Evolutionary conservation across 2,329 filamentous ascomycete species (phyloP).

Genomic region (Colletotrichum sp.): DNA sequence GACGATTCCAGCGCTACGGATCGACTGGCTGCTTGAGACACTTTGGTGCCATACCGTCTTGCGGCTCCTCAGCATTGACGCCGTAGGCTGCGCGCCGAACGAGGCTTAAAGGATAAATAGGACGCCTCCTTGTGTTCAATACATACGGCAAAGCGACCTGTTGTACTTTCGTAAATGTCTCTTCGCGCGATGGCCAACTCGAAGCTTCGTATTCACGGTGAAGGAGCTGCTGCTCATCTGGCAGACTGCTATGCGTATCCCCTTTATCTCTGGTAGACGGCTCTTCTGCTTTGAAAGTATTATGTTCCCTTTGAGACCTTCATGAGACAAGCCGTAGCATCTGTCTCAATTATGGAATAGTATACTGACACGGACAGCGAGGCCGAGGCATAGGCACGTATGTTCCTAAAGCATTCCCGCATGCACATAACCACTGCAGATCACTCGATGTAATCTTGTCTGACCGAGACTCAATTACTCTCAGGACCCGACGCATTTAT

Average conservation of each 20-base stretch:
- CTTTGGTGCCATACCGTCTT: not conserved
- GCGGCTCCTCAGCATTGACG: accelerated
- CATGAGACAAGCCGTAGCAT: too few species aligned
- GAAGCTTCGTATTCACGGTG: not conserved
- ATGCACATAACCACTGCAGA: too few species aligned
- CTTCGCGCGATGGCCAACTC: not conserved
- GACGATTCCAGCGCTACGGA: not conserved
- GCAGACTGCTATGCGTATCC: not conserved
- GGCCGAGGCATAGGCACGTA: too few species aligned
- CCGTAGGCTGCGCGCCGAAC: accelerated
- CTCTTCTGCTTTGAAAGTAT: too few species aligned
- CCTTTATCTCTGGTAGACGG: not conserved
- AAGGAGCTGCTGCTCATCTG: not conserved
- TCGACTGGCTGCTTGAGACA: not conserved
- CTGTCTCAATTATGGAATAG: too few species aligned
- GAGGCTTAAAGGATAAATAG: not conserved
- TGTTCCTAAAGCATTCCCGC: too few species aligned
- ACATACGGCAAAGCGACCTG: not conserved
- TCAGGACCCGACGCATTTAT: not conserved
- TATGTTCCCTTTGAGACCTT: too few species aligned
- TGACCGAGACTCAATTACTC: too few species aligned
- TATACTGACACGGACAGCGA: too few species aligned
- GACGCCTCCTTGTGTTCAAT: not conserved
- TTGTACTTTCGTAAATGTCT: too few species aligned
- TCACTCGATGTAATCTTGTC: too few species aligned